These are phyloP conservation scores for Prunus mira DNA, from an alignment of 306 rosid species.

Conservation along the genomic window DNA sequence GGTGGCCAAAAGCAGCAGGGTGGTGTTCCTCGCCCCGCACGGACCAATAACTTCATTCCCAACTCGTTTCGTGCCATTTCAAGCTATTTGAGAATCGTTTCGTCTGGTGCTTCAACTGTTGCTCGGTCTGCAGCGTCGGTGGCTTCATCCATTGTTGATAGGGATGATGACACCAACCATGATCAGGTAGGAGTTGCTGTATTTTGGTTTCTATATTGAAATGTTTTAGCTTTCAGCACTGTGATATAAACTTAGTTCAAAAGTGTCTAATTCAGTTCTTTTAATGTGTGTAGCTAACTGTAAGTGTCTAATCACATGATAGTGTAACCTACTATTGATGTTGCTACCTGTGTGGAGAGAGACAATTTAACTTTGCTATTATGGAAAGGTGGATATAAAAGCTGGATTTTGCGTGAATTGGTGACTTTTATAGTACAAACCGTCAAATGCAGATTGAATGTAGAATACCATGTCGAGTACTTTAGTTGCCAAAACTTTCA, in stretches of 20 bases:
- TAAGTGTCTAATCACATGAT: constrained; percentile 4
- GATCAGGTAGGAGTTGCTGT: constrained; percentile 62
- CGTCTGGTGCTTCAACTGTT: constrained; percentile 92
- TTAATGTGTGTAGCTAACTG: constrained; percentile 9
- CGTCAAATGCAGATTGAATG: constrained; percentile 1
- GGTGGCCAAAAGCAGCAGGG: constrained; percentile 69
- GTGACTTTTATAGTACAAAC: background rate
- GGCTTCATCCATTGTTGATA: constrained; percentile 85
- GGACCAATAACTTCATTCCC: constrained; percentile 69
- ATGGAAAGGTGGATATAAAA: background rate
- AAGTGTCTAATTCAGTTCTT: constrained; percentile 20
- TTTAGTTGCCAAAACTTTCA: background rate
- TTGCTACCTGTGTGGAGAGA: constrained; percentile 1
- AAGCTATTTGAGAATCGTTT: constrained; percentile 77
- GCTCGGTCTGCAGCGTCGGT: constrained; percentile 92
- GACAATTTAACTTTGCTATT: background rate
- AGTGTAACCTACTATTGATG: constrained; percentile 6
- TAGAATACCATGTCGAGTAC: background rate
- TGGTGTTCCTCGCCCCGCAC: constrained; percentile 44
- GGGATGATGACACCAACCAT: constrained; percentile 62
- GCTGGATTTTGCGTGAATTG: background rate
- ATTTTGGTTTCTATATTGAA: background rate
- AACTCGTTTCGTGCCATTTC: constrained; percentile 83
- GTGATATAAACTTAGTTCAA: background rate
- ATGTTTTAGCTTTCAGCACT: background rate